Evolutionary conservation across 2,329 filamentous ascomycete species (phyloP), one percentile per base, ranked within the genome.

Genomic region (Claviceps pazoutovae): DNA sequence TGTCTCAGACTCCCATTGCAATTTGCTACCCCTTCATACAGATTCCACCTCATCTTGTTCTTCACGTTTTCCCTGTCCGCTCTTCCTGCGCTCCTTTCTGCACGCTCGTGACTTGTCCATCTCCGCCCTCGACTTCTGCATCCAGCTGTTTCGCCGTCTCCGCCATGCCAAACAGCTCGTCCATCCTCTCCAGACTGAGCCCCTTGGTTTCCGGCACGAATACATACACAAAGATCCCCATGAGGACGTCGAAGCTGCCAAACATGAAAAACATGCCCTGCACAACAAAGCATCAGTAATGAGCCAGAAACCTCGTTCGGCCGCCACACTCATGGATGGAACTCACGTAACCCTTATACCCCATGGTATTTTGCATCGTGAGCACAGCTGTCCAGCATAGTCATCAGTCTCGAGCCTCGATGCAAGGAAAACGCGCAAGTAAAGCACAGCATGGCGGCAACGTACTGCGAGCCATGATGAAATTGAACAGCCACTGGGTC

Each of bases 401-500:
- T 3, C 38, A 5, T 23, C 17, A 46, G 43, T 26, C 23, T 11
- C 46, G 6, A 23, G 34, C 17, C 34, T 23, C 34, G 42, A 34
- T 9, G 30, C 30, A 34, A 34, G 26, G 8, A 30, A 30, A 30
- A 30, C 7, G 26, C 8, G 19, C 11, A 21, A 42, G 4, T 2
- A 26, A 44, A 13, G 9, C 5, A 26, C 26, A 44, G 30, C 11
- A 9, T 37, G 30, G 17, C 16, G 21, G 26, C 11, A 26, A 59
- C 64, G 59, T 56, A 66, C 64, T 80, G 53, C 80, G 70, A 1
- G 83, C 83, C 52, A 87, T 80, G 9, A 86, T 76, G 55, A 87
- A 84, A 62, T 88, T 88, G 65, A 87, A 86, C 4, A 87, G 65
- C 83, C 83, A 86, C 60, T 87, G 82, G 0, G 80, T 84, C 1